Percentiles rank a stretch among this genome's conserved stretches.
These are phyloP conservation scores for Aspergillus pseudoviridinutans DNA, from an alignment of 2,329 filamentous ascomycete genomes.

Conservation along the genomic window DNA sequence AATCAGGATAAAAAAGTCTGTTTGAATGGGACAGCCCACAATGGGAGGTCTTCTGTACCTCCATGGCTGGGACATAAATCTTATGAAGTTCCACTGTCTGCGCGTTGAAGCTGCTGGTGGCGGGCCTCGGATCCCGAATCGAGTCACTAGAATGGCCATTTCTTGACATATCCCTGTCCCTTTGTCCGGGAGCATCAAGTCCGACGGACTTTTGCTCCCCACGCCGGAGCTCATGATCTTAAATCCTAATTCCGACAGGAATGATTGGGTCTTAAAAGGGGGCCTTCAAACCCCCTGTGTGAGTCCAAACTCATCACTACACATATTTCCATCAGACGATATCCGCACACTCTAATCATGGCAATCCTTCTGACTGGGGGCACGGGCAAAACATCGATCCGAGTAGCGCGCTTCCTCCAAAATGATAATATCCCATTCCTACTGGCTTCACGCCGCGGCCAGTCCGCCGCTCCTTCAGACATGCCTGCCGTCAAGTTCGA, in stretches of 20 bases:
- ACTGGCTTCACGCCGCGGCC: slow-evolving; percentile 35
- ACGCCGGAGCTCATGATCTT: not conserved
- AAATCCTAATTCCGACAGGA: not conserved
- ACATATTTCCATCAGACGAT: not conserved
- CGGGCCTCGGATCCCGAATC: not conserved
- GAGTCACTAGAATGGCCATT: not conserved
- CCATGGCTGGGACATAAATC: too few relatives aligned
- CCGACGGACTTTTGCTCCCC: not conserved
- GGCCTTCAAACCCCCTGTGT: not conserved
- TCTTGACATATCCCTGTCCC: not conserved
- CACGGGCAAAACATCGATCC: slow-evolving; percentile 44
- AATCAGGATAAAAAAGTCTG: too few relatives aligned
- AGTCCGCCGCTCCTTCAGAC: not conserved
- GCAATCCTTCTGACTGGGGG: slow-evolving; percentile 44
- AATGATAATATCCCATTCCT: slow-evolving; percentile 25
- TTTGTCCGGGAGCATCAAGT: not conserved
- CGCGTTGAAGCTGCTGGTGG: too few relatives aligned
- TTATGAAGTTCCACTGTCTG: too few relatives aligned
- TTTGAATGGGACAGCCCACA: too few relatives aligned
- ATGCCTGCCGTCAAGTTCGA: slow-evolving; percentile 36
- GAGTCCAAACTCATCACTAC: not conserved
- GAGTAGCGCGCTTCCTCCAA: slow-evolving; percentile 23
- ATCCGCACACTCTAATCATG: slow-evolving; percentile 5
- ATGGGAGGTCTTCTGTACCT: too few relatives aligned
- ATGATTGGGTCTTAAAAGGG: not conserved